Conservation (phyloP, 2,329 filamentous ascomycete species). For the Sordariomycetes sp. region DNA sequence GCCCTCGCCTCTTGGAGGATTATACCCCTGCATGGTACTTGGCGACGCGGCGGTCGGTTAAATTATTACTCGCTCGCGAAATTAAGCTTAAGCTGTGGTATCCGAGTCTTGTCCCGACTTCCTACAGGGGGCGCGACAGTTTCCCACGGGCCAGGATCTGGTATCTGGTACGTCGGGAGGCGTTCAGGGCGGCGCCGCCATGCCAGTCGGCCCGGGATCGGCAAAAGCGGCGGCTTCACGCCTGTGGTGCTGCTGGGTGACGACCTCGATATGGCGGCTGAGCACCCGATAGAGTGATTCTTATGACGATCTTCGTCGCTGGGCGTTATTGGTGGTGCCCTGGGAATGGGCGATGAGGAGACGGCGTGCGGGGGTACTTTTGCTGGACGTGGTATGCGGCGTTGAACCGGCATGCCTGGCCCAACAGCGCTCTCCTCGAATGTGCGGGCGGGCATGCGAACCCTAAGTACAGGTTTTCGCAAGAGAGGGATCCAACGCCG, state of each 20-base stretch:
- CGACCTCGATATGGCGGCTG: neutral
- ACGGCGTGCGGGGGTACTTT: neutral
- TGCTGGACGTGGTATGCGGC: neutral
- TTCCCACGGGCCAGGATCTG: too few relatives aligned
- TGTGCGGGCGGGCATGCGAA: too few relatives aligned
- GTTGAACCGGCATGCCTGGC: neutral
- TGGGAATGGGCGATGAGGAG: neutral
- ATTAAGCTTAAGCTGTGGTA: neutral
- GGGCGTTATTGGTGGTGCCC: neutral
- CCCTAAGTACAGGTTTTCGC: too few relatives aligned
- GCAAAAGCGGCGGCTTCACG: too few relatives aligned
- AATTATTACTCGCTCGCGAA: neutral
- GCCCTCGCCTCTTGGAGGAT: neutral
- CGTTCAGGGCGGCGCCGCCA: too few relatives aligned
- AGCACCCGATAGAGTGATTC: slow-evolving; percentile 12
- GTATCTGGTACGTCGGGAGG: too few relatives aligned
- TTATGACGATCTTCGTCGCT: slow-evolving; percentile 6
- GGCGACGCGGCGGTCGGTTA: neutral
- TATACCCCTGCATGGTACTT: neutral
- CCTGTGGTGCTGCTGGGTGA: too few relatives aligned
- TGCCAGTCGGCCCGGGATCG: too few relatives aligned
- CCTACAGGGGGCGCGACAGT: too few relatives aligned
- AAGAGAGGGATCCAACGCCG: too few relatives aligned
- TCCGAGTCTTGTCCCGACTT: too few relatives aligned
- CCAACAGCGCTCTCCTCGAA: too few relatives aligned